phyloP scores from a whole-genome alignment of 768 basidiomycete species.

The Coprinopsis sp. region DNA sequence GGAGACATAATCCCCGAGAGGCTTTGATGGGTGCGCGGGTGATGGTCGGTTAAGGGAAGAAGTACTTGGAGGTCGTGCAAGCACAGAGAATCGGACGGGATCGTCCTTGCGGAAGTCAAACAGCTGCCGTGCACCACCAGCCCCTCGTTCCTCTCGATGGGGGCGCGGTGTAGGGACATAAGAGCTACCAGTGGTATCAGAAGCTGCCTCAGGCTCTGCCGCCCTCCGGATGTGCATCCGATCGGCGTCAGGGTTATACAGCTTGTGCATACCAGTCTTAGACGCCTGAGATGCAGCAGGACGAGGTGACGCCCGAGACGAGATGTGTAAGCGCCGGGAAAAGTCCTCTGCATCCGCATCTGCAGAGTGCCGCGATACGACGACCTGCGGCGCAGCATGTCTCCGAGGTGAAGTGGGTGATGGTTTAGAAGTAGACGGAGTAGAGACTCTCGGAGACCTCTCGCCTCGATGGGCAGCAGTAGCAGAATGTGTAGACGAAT shows the following conservation, averaged over 20 bases:
- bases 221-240: conserved; percentile 56
- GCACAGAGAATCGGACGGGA: conserved; percentile 76
- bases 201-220: conserved; percentile 61
- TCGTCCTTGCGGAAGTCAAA: conserved; percentile 92
- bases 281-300: conserved; percentile 29
- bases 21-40: conserved; percentile 56
- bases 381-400: conserved; percentile 29
- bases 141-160: conserved; percentile 26
- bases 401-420: conserved; percentile 30
- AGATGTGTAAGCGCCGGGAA: conserved; percentile 66
- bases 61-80: conserved; percentile 41
- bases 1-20: conserved; percentile 66
- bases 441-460: conserved; percentile 25
- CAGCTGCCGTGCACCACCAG: conserved; percentile 53
- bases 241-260: conserved; percentile 73
- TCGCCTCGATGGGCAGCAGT: conserved; percentile 20
- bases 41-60: conserved; percentile 29
- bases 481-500: conserved; percentile 14
- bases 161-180: conserved; percentile 32
- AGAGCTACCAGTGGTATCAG: conserved; percentile 54
- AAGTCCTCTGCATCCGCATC: conserved; percentile 73
- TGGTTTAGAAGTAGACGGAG: conserved; percentile 21
- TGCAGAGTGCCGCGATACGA: conserved; percentile 29
- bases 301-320: conserved; percentile 40
- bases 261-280: conserved; percentile 37